phyloP scores from a whole-genome alignment of 805 yeast genomes.

The Suhomyces sp. region DNA sequence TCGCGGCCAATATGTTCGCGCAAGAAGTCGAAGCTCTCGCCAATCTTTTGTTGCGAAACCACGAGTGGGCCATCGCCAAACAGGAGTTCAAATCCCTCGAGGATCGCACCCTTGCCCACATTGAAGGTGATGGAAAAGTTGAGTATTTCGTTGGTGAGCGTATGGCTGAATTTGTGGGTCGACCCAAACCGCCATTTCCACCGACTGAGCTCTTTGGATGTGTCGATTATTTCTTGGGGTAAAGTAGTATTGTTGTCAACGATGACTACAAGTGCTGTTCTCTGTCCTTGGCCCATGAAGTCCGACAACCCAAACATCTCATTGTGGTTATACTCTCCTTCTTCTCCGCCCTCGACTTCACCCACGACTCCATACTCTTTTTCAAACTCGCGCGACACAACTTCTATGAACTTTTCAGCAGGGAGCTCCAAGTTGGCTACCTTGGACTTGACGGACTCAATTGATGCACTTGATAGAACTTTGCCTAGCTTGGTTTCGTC shows the following conservation, averaged over 20 bases:
- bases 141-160: slow-evolving; percentile 32
- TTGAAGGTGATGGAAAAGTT: slow-evolving; percentile 32
- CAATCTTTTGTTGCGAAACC: slow-evolving; percentile 9
- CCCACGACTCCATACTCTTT: slow-evolving; percentile 22
- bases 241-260: slow-evolving; percentile 26
- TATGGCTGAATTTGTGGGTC: slow-evolving; percentile 71
- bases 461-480: slow-evolving; percentile 49
- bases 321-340: slow-evolving; percentile 21
- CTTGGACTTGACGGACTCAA: slow-evolving; percentile 77
- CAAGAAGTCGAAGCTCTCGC: slow-evolving; percentile 34
- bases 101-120: slow-evolving; percentile 46
- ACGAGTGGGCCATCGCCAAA: slow-evolving; percentile 6
- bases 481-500: slow-evolving; percentile 37
- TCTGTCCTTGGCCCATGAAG: slow-evolving; percentile 17
- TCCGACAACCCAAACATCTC: slow-evolving; percentile 33
- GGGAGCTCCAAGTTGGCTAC: slow-evolving; percentile 62
- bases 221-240: slow-evolving; percentile 39
- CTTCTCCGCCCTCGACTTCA: not conserved
- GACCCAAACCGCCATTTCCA: slow-evolving; percentile 78
- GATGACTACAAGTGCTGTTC: slow-evolving; percentile 12
- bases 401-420: slow-evolving; percentile 44
- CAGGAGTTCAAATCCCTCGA: slow-evolving; percentile 20
- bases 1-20: slow-evolving; percentile 18
- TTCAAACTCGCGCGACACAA: slow-evolving; percentile 42
- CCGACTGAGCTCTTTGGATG: slow-evolving; percentile 41